These are phyloP conservation scores for Camellia japonica DNA, from an alignment of 148 eudicot species.

Conservation along the genomic window DNA sequence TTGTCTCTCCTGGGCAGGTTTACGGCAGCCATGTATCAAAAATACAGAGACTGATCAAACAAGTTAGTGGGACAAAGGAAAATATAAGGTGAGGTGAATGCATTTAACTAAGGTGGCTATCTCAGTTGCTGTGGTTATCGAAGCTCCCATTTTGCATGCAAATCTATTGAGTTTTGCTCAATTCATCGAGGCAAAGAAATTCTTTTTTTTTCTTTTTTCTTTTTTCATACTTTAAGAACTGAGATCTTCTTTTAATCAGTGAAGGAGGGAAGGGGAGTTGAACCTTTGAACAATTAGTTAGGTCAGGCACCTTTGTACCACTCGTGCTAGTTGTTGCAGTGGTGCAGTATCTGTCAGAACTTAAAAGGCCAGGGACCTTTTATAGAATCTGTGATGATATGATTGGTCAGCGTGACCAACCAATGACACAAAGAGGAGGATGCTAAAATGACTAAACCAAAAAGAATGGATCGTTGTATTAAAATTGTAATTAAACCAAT, in stretches of 20 bases:
- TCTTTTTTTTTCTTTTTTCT: no score
- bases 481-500: not conserved
- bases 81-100: conserved; percentile 55
- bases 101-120: not conserved
- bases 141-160: not conserved
- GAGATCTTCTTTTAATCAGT: not conserved
- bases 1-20: conserved; percentile 44
- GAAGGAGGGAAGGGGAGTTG: not conserved
- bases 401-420: not conserved
- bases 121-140: conserved; percentile 3
- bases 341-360: not conserved
- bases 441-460: not conserved
- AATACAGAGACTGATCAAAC: conserved; percentile 54
- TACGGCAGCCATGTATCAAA: conserved; percentile 41
- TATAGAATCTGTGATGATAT: not conserved
- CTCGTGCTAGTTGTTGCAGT: not conserved
- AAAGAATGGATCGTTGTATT: not conserved
- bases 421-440: not conserved
- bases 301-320: not conserved
- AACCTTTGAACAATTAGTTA: not conserved
- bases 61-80: conserved; percentile 53
- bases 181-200: not conserved
- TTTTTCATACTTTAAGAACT: not conserved
- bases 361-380: not conserved
- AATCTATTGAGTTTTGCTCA: not conserved